Base-by-base conservation (phyloP, 2,329 filamentous ascomycete genomes). In the Talaromyces funiculosus region DNA sequence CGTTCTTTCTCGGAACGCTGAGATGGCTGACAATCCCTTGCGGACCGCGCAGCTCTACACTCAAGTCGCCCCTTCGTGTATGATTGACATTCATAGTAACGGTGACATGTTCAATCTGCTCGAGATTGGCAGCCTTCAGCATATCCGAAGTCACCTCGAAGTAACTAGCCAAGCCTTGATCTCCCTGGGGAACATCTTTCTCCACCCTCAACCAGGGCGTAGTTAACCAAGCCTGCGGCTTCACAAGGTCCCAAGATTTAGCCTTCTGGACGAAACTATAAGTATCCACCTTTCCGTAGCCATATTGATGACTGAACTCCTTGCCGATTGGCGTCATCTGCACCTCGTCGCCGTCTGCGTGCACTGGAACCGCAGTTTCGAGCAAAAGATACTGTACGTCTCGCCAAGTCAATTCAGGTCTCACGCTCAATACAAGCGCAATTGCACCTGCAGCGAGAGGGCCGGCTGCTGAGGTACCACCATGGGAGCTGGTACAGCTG, bases 31-130 rank as follows among this genome's bases (percentile, higher is more conserved):
- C 80, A 61, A 97, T 78, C 9, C 90, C 90, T 33, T 85, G 80
- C 0, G 94, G 94, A 67, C 92, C 96, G 70, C 90, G 85, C 49
- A 99, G 80, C 70, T 99, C 94, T 38, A 96, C 93, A 70, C 90
- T 96, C 26, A 99, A 75, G 72, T 99, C 94, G 60, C 94, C 94
- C 65, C 94, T 88, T 62, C 89, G 88, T 2, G 84, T 86, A 72
- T 99, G 94, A 59, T 90, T 84, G 24, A 97, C 83, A 69, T 99
- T 99, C 92, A 99, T 99, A 2, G 93, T 97, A 37, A 99, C 85
- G 0, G 93, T 97, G 37, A 99, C 90, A 76, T 99, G 94, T 78
- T 99, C 94, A 26, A 99, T 71, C 16, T 90, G 86, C 68, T 87
- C 90, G 14, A 99, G 73, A 71, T 99, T 99, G 66, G 90, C 90